These are phyloP conservation scores for Colletotrichum phormii DNA, from an alignment of 2,329 filamentous ascomycete species.

Conservation along the genomic window DNA sequence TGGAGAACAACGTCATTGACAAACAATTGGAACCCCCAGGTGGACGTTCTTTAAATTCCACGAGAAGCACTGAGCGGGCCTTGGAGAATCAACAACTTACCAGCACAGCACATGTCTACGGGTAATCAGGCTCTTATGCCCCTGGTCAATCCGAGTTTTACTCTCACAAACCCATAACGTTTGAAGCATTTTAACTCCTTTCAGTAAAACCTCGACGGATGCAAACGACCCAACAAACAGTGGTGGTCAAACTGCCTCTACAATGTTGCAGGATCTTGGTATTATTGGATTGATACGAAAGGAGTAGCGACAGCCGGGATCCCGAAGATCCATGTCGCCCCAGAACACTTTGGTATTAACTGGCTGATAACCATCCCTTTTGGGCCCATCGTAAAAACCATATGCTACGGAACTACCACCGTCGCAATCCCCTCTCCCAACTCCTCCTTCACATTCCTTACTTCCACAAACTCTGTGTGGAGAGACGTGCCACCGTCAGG, in stretches of 20 bases:
- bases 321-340: background rate
- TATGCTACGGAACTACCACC: background rate
- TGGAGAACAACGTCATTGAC: too few species aligned
- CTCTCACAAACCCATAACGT: too few species aligned
- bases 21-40: too few species aligned
- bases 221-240: background rate
- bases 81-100: too few species aligned
- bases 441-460: slow-evolving; percentile 2
- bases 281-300: background rate
- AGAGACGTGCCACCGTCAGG: background rate
- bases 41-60: rapidly evolving
- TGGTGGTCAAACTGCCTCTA: background rate
- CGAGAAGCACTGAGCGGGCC: too few species aligned
- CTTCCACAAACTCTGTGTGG: slow-evolving; percentile 11
- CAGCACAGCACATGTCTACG: too few species aligned
- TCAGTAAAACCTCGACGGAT: background rate
- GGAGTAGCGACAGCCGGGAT: background rate
- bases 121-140: too few species aligned
- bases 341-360: background rate
- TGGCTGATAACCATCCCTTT: background rate
- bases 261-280: background rate
- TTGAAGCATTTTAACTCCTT: too few species aligned
- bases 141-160: too few species aligned
- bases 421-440: background rate
- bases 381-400: background rate